Evolutionary conservation across 2,329 filamentous ascomycete genomes (phyloP).

Genomic region (Venturia effusa): DNA sequence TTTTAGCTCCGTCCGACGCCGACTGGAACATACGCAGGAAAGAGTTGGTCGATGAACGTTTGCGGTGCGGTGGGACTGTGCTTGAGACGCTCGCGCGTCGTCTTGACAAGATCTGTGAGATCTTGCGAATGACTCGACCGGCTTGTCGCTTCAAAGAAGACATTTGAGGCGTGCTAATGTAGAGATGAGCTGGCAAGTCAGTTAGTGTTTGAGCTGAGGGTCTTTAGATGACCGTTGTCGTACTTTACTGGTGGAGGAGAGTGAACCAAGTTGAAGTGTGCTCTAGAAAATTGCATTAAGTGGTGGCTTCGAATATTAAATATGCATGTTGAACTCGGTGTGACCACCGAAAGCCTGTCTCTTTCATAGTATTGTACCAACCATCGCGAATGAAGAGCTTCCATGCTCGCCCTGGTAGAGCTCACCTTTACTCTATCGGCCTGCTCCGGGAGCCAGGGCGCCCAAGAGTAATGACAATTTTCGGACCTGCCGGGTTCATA

Average conservation of each 20-base stretch:
- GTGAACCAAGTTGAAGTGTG: too few relatives aligned
- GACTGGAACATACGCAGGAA: not conserved
- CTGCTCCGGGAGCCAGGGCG: not conserved
- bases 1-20: conserved; percentile 6
- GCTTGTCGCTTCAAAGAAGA: not conserved
- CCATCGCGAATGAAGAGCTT: too few relatives aligned
- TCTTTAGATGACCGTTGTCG: not conserved
- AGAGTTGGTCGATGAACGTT: not conserved
- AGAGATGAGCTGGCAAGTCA: not conserved
- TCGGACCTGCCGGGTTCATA: not conserved
- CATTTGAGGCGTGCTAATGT: not conserved
- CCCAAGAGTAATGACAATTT: too few relatives aligned
- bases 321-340: not conserved
- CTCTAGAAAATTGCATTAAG: not conserved
- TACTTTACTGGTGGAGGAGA: not conserved
- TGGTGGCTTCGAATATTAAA: not conserved
- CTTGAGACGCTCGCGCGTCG: not conserved
- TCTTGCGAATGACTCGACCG: not conserved
- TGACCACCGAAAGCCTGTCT: not conserved
- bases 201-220: not conserved
- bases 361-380: not conserved
- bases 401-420: not conserved
- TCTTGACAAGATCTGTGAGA: not conserved
- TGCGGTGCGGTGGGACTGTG: not conserved
- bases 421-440: not conserved